Evolutionary conservation across 108 stramenopile species (phyloP).

Genomic region (Parmales sp.): DNA sequence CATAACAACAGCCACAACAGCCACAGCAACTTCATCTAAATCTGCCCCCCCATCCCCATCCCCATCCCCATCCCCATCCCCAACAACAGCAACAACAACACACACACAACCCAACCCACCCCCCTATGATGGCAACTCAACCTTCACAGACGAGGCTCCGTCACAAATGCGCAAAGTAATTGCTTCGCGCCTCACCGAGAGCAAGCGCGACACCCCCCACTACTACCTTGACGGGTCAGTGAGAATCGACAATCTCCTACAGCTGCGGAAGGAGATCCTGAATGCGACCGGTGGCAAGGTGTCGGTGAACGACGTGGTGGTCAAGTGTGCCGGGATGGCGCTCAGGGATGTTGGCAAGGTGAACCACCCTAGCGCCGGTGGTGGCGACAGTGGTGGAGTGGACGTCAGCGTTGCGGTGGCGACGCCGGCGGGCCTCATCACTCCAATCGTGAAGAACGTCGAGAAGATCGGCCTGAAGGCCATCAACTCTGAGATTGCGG

Average conservation of each 20-base stretch:
- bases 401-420: constrained; percentile 98
- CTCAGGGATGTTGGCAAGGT: constrained; percentile 90
- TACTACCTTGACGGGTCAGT: constrained; percentile 85
- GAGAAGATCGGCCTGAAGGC: constrained; percentile 64
- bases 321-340: constrained; percentile 90
- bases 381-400: constrained; percentile 55
- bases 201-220: constrained; percentile 91
- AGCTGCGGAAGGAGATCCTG: constrained; percentile 63
- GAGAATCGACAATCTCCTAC: constrained; percentile 69
- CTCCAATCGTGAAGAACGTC: constrained; percentile 79
- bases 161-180: constrained; percentile 84
- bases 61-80: constrained; percentile 33
- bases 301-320: constrained; percentile 92
- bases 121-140: not conserved
- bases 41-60: constrained; percentile 35
- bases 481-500: constrained; percentile 71
- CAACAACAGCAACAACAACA: constrained; percentile 24
- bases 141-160: constrained; percentile 25
- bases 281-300: constrained; percentile 65
- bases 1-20: constrained; percentile 26
- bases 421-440: constrained; percentile 86
- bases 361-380: constrained; percentile 49
- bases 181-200: constrained; percentile 86
- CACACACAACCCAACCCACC: too few species aligned
- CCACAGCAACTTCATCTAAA: constrained; percentile 27